These are phyloP conservation scores for Cordia subcordata DNA, from an alignment of 257 asterid genomes.

Conservation along the genomic window DNA sequence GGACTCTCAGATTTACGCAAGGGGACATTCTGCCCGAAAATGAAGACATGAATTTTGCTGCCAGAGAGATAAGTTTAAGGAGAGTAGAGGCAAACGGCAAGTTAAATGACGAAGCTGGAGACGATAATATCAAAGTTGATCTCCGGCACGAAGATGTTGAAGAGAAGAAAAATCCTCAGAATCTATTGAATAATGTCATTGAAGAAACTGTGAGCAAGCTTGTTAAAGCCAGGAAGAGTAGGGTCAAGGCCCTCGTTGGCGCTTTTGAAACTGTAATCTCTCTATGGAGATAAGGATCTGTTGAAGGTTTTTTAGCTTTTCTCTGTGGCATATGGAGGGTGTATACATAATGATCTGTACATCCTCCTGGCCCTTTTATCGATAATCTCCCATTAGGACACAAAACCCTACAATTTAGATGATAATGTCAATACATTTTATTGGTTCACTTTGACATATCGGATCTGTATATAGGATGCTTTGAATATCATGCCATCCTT, in stretches of 20 bases:
- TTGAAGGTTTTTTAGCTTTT: not conserved
- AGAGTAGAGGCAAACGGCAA: conserved; percentile 9
- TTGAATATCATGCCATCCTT: not conserved
- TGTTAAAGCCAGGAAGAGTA: conserved; percentile 21
- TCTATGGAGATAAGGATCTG: not conserved
- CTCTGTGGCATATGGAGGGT: no score
- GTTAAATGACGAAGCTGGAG: not conserved
- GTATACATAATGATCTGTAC: not conserved
- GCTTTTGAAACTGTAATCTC: conserved; percentile 46
- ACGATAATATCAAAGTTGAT: conserved; percentile 3
- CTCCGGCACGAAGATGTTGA: conserved; percentile 12
- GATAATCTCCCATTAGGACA: no score
- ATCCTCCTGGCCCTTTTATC: no score
- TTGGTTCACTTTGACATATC: no score
- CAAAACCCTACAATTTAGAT: not conserved
- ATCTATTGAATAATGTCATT: conserved; percentile 26
- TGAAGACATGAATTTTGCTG: conserved; percentile 10
- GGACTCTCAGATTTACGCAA: conserved; percentile 15
- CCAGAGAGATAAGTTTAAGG: conserved; percentile 10
- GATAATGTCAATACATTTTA: no score
- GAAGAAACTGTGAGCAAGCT: conserved; percentile 31
- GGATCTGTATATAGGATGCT: not conserved
- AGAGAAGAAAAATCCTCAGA: not conserved
- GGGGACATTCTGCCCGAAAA: conserved; percentile 3
- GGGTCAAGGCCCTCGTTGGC: conserved; percentile 46